Evolutionary conservation across 1,139 yeast genomes (phyloP).

Genomic region (Hyphopichia burtonii): DNA sequence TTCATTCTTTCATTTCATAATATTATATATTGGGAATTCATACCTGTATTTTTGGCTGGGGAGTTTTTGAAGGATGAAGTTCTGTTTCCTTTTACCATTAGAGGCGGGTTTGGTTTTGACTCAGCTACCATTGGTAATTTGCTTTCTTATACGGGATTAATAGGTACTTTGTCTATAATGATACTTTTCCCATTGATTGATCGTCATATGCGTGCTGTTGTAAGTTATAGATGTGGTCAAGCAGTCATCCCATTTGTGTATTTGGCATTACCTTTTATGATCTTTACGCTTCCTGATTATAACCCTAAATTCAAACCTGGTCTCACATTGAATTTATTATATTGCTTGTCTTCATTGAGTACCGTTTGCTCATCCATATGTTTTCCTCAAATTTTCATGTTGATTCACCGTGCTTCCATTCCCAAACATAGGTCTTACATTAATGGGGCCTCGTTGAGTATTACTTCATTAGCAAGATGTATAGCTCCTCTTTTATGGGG

Average conservation of each 20-base stretch:
- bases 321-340: slow-evolving; percentile 22
- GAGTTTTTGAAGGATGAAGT: slow-evolving; percentile 32
- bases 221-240: slow-evolving; percentile 42
- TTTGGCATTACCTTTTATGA: slow-evolving; percentile 47
- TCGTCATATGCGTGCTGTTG: slow-evolving; percentile 44
- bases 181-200: slow-evolving; percentile 57
- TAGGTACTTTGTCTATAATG: slow-evolving; percentile 53
- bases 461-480: slow-evolving; percentile 55
- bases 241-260: slow-evolving; percentile 49
- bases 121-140: slow-evolving; percentile 53
- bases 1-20: slow-evolving; percentile 48
- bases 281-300: slow-evolving; percentile 40
- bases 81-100: slow-evolving; percentile 34
- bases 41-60: slow-evolving; percentile 61
- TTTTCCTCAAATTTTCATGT: slow-evolving; percentile 15
- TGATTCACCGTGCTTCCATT: slow-evolving; percentile 49
- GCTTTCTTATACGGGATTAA: slow-evolving; percentile 54
- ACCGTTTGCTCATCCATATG: slow-evolving; percentile 9
- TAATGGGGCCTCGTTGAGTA: slow-evolving; percentile 49
- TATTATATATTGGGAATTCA: slow-evolving; percentile 56
- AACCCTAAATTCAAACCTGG: slow-evolving; percentile 22
- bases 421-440: slow-evolving; percentile 49
- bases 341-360: slow-evolving; percentile 26
- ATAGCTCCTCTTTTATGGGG: slow-evolving; percentile 66
- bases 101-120: slow-evolving; percentile 33